Conservation (phyloP, 352 stramenopile genomes). For the Poterioochromonas sp. region DNA sequence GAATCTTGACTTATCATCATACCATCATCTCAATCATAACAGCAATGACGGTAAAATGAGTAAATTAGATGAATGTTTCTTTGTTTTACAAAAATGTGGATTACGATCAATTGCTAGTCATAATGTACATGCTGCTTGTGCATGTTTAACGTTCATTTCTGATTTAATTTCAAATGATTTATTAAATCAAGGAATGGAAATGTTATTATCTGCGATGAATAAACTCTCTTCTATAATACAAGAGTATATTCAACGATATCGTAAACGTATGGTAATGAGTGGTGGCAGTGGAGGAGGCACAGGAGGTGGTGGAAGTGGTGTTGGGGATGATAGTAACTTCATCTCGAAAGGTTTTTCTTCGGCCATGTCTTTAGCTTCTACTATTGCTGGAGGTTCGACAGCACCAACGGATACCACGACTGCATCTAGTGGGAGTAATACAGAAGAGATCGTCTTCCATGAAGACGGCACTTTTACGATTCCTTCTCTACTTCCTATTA, state of each 20-base stretch:
- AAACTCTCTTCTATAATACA: background rate
- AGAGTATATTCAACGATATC: background rate
- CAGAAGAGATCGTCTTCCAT: background rate
- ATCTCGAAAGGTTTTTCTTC: background rate
- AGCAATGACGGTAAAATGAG: background rate
- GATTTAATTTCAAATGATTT: constrained; percentile 16
- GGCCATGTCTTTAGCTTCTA: background rate
- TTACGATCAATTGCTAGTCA: constrained; percentile 20
- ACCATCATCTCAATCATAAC: too few relatives aligned
- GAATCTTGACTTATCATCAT: too few relatives aligned
- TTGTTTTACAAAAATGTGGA: constrained; percentile 26
- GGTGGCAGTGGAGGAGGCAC: background rate
- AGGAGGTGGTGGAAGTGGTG: background rate
- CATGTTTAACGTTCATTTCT: constrained; percentile 17
- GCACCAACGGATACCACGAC: background rate
- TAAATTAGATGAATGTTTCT: constrained; percentile 27
- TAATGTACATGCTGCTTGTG: constrained; percentile 21
- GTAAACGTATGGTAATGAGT: background rate
- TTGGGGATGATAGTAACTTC: background rate
- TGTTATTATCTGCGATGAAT: background rate
- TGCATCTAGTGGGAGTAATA: too few relatives aligned
- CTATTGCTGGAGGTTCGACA: background rate
- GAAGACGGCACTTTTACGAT: constrained; percentile 4
- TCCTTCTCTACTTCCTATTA: background rate
- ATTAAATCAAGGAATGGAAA: background rate